Conservation (phyloP, 768 basidiomycete species). For the Imleria badia region DNA sequence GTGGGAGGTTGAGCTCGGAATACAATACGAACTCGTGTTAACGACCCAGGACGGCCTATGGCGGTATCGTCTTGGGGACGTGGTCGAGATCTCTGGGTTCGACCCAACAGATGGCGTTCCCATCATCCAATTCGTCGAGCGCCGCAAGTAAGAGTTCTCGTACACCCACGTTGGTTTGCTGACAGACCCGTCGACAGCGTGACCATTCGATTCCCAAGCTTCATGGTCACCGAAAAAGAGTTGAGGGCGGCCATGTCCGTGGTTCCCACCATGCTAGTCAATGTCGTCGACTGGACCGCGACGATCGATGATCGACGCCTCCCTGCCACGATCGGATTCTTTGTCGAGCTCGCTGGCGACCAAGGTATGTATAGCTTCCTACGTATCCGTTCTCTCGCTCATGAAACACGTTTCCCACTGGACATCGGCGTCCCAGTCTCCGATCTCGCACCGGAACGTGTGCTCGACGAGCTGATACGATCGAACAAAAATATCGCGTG, state of each 20-base stretch:
- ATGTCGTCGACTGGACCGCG: constrained; percentile 9
- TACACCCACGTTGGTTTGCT: not conserved
- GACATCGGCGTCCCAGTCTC: not conserved
- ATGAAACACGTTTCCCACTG: too few species aligned
- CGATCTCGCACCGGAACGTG: not conserved
- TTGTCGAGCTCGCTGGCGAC: constrained; percentile 4
- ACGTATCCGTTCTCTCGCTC: too few species aligned
- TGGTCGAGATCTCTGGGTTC: too few species aligned
- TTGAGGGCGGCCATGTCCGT: constrained; percentile 2
- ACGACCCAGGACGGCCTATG: too few species aligned
- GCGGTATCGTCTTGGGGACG: too few species aligned
- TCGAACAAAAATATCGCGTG: not conserved
- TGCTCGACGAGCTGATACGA: not conserved
- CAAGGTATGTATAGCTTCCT: not conserved
- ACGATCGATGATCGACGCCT: not conserved
- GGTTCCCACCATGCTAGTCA: not conserved
- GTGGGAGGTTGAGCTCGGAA: constrained; percentile 14
- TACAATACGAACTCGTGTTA: not conserved
- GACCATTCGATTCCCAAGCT: constrained; percentile 2
- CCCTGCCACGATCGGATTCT: constrained; percentile 9
- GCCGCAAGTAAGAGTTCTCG: not conserved
- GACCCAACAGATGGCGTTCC: too few species aligned
- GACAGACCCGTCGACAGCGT: not conserved
- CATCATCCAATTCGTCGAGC: too few species aligned
- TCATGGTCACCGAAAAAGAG: constrained; percentile 10